Percentiles rank a stretch among this genome's conserved stretches.
phyloP scores from a whole-genome alignment of 148 eudicot genomes.

The Rhododendron henanense region DNA sequence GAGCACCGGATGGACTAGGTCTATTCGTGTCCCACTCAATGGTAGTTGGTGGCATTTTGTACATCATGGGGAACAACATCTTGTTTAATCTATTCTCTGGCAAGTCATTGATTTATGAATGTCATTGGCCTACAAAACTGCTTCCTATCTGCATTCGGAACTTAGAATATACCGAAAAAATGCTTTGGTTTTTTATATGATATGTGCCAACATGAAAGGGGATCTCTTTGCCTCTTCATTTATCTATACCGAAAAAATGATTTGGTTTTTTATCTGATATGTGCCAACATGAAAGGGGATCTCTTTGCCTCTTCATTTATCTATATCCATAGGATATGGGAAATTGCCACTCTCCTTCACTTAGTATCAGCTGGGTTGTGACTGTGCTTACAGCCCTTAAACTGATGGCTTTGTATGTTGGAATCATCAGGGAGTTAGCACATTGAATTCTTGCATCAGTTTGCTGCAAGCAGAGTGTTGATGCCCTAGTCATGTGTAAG shows the following conservation, averaged over 20 bases:
- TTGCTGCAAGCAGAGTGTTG: background rate
- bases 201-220: background rate
- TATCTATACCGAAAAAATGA: background rate
- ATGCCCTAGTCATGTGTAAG: background rate
- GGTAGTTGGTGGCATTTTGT: background rate
- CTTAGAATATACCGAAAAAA: background rate
- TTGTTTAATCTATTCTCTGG: background rate
- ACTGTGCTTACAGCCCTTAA: background rate
- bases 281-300: background rate
- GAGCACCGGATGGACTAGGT: background rate
- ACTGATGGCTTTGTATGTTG: background rate
- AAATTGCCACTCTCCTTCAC: background rate
- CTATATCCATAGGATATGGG: background rate
- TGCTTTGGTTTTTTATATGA: background rate
- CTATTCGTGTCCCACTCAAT: background rate
- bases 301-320: background rate
- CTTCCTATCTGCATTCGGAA: background rate
- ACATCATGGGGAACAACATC: background rate
- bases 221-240: background rate
- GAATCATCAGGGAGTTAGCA: background rate
- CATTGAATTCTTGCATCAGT: slow-evolving; percentile 1
- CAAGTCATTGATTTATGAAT: background rate
- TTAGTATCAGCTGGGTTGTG: background rate
- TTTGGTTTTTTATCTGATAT: background rate
- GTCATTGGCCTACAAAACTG: background rate